These are phyloP conservation scores for Macrolepiota fuliginosa DNA, from an alignment of 768 basidiomycete genomes.

Conservation along the genomic window DNA sequence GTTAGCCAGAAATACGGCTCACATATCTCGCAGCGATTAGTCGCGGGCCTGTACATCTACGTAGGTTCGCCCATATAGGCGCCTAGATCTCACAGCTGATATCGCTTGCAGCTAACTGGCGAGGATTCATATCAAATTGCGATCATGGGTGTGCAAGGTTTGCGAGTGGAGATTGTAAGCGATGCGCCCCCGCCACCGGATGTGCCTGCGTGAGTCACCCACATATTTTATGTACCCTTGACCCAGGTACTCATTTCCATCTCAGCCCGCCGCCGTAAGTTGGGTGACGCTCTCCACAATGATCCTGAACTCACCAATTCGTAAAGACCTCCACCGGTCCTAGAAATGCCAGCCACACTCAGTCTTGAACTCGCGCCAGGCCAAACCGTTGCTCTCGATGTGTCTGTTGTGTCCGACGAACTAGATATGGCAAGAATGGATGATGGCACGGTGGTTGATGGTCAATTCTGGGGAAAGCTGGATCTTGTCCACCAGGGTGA, in stretches of 20 bases:
- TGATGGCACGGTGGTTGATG: slow-evolving; percentile 83
- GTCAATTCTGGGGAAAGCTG: slow-evolving; percentile 86
- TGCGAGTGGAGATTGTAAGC: slow-evolving; percentile 82
- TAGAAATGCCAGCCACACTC: slow-evolving; percentile 86
- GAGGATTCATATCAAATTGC: slow-evolving; percentile 91
- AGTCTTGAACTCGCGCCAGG: slow-evolving; percentile 79
- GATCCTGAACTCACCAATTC: slow-evolving; percentile 2
- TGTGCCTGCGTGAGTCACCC: slow-evolving; percentile 68
- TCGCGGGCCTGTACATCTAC: slow-evolving; percentile 82
- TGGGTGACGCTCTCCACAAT: background rate
- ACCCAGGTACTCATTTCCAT: slow-evolving; percentile 25
- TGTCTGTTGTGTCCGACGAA: slow-evolving; percentile 75
- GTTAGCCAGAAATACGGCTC: slow-evolving; percentile 12
- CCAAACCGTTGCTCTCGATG: slow-evolving; percentile 78
- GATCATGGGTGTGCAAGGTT: slow-evolving; percentile 76
- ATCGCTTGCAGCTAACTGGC: slow-evolving; percentile 58
- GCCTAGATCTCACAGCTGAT: slow-evolving; percentile 14
- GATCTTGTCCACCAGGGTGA: slow-evolving; percentile 78
- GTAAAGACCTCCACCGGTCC: slow-evolving; percentile 61
- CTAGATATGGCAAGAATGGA: slow-evolving; percentile 92
- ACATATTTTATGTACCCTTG: slow-evolving; percentile 14
- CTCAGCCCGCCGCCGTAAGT: slow-evolving; percentile 49
- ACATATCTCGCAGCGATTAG: slow-evolving; percentile 55
- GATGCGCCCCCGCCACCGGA: slow-evolving; percentile 85
- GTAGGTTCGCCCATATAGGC: slow-evolving; percentile 36